Conservation (phyloP, 352 stramenopile genomes). For the Pythium periplocum region DNA sequence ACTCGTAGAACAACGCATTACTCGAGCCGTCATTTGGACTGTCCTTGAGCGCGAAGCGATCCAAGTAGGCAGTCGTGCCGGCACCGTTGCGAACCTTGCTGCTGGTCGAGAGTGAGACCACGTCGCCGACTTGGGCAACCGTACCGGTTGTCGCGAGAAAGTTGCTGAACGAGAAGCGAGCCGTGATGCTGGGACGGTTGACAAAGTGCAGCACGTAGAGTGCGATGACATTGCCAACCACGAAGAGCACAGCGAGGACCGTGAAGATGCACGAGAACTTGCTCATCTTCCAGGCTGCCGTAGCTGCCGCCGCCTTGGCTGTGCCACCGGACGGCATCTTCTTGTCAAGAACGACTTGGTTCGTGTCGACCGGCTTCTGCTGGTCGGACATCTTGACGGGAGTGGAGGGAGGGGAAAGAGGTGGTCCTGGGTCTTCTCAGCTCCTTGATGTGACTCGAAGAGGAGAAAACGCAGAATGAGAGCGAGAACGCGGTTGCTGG, state of each 20-base stretch:
- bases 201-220: conserved; percentile 66
- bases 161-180: conserved; percentile 32
- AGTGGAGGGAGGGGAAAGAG: neutral
- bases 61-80: conserved; percentile 64
- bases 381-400: conserved; percentile 6
- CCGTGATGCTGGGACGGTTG: conserved; percentile 32
- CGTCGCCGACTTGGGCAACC: conserved; percentile 20
- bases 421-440: conserved; percentile 6
- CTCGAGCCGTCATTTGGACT: neutral
- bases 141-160: conserved; percentile 19
- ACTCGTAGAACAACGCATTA: conserved; percentile 27
- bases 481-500: neutral
- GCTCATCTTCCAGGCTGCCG: conserved; percentile 9
- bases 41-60: conserved; percentile 23
- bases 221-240: conserved; percentile 51
- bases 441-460: conserved; percentile 6
- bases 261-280: conserved; percentile 14
- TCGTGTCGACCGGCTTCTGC: conserved; percentile 33
- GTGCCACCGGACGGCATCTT: neutral
- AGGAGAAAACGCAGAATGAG: conserved; percentile 18
- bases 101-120: conserved; percentile 21
- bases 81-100: conserved; percentile 42
- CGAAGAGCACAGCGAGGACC: conserved; percentile 38
- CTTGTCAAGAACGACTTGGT: conserved; percentile 41
- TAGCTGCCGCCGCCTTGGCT: neutral